Percentiles rank a stretch among this genome's conserved stretches.
These are phyloP conservation scores for Cardamine resedifolia DNA, from an alignment of 345 rosid genomes.

Conservation along the genomic window DNA sequence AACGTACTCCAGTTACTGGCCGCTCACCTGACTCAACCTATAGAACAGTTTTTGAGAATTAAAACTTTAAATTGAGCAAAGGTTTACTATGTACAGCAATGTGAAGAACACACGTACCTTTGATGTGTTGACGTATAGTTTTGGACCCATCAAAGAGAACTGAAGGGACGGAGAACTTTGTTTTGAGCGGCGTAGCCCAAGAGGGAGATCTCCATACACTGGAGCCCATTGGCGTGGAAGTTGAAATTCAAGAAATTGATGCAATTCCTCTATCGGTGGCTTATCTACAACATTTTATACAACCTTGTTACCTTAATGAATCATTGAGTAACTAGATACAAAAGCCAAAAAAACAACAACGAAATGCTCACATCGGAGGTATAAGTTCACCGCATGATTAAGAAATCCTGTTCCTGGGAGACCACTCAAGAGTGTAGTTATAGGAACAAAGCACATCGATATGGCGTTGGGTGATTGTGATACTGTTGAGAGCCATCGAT, in stretches of 20 bases:
- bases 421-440: slow-evolving; percentile 81
- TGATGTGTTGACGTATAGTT: slow-evolving; percentile 73
- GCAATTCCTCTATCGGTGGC: slow-evolving; percentile 89
- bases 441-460: slow-evolving; percentile 92
- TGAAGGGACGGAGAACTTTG: slow-evolving; percentile 74
- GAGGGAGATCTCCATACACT: slow-evolving; percentile 85
- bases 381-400: slow-evolving; percentile 84
- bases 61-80: background rate
- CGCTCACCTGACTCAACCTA: slow-evolving; percentile 82
- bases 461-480: slow-evolving; percentile 76
- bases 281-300: slow-evolving; percentile 61
- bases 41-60: slow-evolving; percentile 1
- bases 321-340: slow-evolving; percentile 11
- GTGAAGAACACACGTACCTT: slow-evolving; percentile 43
- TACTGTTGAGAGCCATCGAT: slow-evolving; percentile 82
- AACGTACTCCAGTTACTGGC: slow-evolving; percentile 87
- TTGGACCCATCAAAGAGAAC: slow-evolving; percentile 89
- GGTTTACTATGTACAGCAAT: background rate
- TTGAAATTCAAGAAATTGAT: slow-evolving; percentile 91
- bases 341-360: background rate
- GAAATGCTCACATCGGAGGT: slow-evolving; percentile 73
- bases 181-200: slow-evolving; percentile 65
- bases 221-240: slow-evolving; percentile 99
- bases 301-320: slow-evolving; percentile 5
- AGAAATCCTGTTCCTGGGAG: slow-evolving; percentile 85